Percentiles rank a stretch among this genome's conserved stretches.
Evolutionary conservation across 2,329 filamentous ascomycete genomes (phyloP).

Genomic region (Trichoderma sp.): DNA sequence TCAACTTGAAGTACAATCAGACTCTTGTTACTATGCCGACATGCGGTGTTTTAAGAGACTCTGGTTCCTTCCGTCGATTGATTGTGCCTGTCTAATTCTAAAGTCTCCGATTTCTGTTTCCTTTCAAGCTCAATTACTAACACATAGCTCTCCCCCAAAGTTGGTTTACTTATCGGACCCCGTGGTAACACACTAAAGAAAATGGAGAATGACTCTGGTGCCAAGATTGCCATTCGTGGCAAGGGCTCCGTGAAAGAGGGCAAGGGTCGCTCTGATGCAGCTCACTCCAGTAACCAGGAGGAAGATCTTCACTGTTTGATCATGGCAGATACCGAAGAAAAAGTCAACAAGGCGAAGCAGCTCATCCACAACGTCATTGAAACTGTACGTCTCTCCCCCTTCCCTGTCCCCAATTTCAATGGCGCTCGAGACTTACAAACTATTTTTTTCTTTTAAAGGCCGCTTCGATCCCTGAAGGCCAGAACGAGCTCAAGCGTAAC

Average conservation of each 20-base stretch:
- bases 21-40: constrained; percentile 40
- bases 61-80: constrained; percentile 42
- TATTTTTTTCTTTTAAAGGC: constrained; percentile 61
- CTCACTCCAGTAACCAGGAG: constrained; percentile 99
- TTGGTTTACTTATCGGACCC: constrained; percentile 99
- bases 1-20: constrained; percentile 52
- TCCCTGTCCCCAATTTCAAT: not conserved
- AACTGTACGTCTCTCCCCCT: constrained; percentile 68
- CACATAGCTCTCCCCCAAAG: constrained; percentile 90
- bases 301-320: constrained; percentile 98
- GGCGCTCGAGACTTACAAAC: constrained; percentile 33
- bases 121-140: constrained; percentile 68
- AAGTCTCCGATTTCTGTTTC: constrained; percentile 12
- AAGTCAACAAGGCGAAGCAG: constrained; percentile 99
- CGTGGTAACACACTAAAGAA: constrained; percentile 99
- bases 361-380: constrained; percentile 98
- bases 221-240: constrained; percentile 98
- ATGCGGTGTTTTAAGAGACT: constrained; percentile 39
- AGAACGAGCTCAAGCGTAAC: constrained; percentile 98
- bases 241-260: constrained; percentile 99
- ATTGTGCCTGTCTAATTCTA: constrained; percentile 43
- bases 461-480: constrained; percentile 96
- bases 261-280: constrained; percentile 97
- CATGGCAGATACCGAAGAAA: constrained; percentile 99
- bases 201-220: constrained; percentile 96